A percentile compares a stretch with the other conserved stretches of the same genome.
Evolutionary conservation across 139 green algal species (phyloP).

Genomic region (Desmodesmus armatus): DNA sequence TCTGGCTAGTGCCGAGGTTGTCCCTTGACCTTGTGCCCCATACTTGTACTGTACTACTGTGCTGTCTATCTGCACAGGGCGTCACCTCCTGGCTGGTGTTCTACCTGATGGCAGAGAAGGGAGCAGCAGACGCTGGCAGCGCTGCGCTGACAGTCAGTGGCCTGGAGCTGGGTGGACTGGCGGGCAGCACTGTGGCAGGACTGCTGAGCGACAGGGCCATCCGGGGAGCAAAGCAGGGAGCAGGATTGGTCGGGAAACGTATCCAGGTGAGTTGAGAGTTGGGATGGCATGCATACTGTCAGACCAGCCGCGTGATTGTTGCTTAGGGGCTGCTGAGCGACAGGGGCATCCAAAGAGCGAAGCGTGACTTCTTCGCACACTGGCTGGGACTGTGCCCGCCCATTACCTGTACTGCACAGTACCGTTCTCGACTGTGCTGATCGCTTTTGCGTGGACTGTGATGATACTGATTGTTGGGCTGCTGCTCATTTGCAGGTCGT

Average conservation of each 20-base stretch:
- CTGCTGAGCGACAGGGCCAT: slow-evolving; percentile 73
- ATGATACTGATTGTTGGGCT: not conserved
- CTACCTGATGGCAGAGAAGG: slow-evolving; percentile 80
- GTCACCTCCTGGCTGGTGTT: slow-evolving; percentile 83
- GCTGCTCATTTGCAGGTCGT: slow-evolving; percentile 68
- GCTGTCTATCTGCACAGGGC: no score
- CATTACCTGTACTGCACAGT: not conserved
- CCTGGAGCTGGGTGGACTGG: slow-evolving; percentile 87
- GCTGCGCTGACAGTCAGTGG: slow-evolving; percentile 79
- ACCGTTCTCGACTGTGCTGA: no score
- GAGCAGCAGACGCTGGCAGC: slow-evolving; percentile 70
- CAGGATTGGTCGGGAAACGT: slow-evolving; percentile 80
- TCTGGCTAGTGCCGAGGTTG: no score
- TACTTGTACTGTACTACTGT: no score
- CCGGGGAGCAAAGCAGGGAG: slow-evolving; percentile 44
- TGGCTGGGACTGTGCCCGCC: not conserved
- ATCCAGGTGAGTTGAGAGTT: slow-evolving; percentile 75
- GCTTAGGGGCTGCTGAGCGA: slow-evolving; percentile 72
- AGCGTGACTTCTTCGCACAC: slow-evolving; percentile 78
- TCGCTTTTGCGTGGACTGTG: not conserved
- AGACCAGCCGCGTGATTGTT: slow-evolving; percentile 70
- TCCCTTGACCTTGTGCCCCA: no score
- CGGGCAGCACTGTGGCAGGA: slow-evolving; percentile 80
- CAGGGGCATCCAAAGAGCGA: slow-evolving; percentile 61
- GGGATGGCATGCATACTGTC: slow-evolving; percentile 85